Base-by-base conservation (phyloP, 768 basidiomycete genomes). In the Amanita phalloides region DNA sequence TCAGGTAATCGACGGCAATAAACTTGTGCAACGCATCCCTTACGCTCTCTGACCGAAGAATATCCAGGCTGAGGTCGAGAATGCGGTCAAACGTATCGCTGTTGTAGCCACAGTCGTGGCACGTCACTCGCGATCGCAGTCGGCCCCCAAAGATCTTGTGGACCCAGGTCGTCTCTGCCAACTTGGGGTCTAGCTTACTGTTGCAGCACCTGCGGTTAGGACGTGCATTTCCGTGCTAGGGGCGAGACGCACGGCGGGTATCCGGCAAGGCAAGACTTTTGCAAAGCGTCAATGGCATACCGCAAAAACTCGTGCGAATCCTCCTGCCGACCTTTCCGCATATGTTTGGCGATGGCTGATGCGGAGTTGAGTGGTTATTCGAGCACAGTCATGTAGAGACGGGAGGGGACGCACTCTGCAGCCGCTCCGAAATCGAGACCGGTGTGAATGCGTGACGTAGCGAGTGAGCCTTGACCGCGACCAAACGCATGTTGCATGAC, bases 301-400 rank as follows among this genome's bases (percentile, higher is more conserved):
- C 96, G 84, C 45, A 99, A 81, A 62, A 98, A 98, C 66, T 99
- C 96, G 63, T 99, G 96, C 7, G 96, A 84, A 64, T 99, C 96
- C 63, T 99, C 96, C 65, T 99, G 96, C 58, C 91, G 72, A n/a
- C 90, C 92, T 66, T 71, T 78, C 38, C 84, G 81, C 81, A 97
- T 82, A 60, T 90, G 84, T 64, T 92, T 93, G 13, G 93, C 93
- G 54, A 98, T 93, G 6, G 73, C 92, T 97, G 54, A 8, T 41
- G 51, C 41, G 59, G 39, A 17, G 25, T 57, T 48, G 17, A 54
- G 28, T 35, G 26, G n/a, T 33, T 25, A 38, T 21, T 32, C 41
- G 4, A 8, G 50, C 17, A 44, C 4, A 14, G 37, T 9, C 36
- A 37, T 28, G 25, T 28, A 42, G 23, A 42, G 23, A 42, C 20